These are phyloP conservation scores for Plasmodium cynomolgi DNA, from an alignment of 169 alveolate species.

Conservation along the genomic window DNA sequence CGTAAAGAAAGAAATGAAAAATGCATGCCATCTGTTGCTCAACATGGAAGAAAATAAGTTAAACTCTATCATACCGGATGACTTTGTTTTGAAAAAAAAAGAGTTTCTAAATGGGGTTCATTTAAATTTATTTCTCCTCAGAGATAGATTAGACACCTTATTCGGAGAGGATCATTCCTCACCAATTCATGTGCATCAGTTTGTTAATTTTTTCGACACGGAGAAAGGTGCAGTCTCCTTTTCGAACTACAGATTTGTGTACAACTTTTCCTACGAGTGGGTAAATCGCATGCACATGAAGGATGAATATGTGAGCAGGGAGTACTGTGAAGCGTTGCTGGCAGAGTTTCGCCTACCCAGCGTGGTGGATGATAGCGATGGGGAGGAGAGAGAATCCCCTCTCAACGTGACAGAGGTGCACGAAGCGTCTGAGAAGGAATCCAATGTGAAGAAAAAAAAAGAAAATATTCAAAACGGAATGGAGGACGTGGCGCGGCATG, in stretches of 20 bases:
- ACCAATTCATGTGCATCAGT: slow-evolving; percentile 11
- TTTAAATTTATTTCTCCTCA: slow-evolving; percentile 29
- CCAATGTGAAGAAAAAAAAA: not conserved
- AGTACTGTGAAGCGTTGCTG: not conserved
- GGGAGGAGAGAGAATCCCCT: not conserved
- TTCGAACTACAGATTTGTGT: slow-evolving; percentile 26
- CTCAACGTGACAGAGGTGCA: not conserved
- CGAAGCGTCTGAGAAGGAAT: not conserved
- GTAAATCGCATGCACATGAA: slow-evolving; percentile 38
- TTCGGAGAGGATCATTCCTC: not conserved
- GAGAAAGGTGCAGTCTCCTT: slow-evolving; percentile 8
- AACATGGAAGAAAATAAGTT: slow-evolving; percentile 5
- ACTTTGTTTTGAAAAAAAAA: slow-evolving; percentile 36
- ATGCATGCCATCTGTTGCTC: slow-evolving; percentile 42
- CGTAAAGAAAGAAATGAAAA: slow-evolving; percentile 52
- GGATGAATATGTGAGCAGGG: slow-evolving; percentile 3
- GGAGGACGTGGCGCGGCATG: not conserved
- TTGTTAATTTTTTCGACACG: slow-evolving; percentile 30
- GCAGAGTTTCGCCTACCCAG: not conserved
- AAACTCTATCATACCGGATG: slow-evolving; percentile 42
- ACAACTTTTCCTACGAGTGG: slow-evolving; percentile 67
- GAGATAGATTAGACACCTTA: not conserved
- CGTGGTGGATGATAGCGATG: not conserved
- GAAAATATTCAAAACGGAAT: not conserved
- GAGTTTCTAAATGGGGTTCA: slow-evolving; percentile 36